These are phyloP conservation scores for Alternaria arbusti DNA, from an alignment of 2,329 filamentous ascomycete species.

Conservation along the genomic window DNA sequence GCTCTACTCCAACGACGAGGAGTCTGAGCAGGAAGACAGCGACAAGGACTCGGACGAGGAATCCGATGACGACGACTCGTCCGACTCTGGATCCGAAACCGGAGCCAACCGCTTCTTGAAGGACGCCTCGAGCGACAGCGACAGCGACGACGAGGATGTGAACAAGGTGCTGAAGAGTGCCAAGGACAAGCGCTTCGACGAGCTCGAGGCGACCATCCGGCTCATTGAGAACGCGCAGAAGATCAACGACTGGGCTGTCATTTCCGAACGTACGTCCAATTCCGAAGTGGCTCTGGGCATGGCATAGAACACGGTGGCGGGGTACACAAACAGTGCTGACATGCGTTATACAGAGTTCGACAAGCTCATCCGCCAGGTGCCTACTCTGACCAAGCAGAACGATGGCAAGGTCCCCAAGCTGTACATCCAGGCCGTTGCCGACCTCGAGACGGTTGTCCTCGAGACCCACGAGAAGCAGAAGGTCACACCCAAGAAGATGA, in stretches of 20 bases:
- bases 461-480: slow-evolving; percentile 96
- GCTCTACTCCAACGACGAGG: slow-evolving; percentile 82
- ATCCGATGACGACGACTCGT: slow-evolving; percentile 65
- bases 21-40: slow-evolving; percentile 48
- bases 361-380: slow-evolving; percentile 87
- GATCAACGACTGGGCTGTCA: slow-evolving; percentile 96
- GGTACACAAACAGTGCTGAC: slow-evolving; percentile 27
- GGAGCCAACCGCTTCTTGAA: slow-evolving; percentile 86
- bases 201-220: slow-evolving; percentile 87
- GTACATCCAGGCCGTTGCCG: slow-evolving; percentile 91
- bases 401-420: slow-evolving; percentile 83
- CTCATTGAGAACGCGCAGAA: slow-evolving; percentile 96
- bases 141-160: slow-evolving; percentile 83
- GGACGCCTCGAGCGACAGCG: slow-evolving; percentile 77
- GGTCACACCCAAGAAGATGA: slow-evolving; percentile 97
- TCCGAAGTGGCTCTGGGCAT: background rate
- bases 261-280: slow-evolving; percentile 75
- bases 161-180: slow-evolving; percentile 92
- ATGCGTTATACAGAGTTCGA: slow-evolving; percentile 74
- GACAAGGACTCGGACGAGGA: slow-evolving; percentile 64
- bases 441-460: slow-evolving; percentile 92
- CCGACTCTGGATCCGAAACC: slow-evolving; percentile 62
- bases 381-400: slow-evolving; percentile 59
- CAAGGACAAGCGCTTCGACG: slow-evolving; percentile 96
- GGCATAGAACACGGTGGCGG: slow-evolving; percentile 1